A percentile compares a stretch with the other conserved stretches of the same genome.
These are phyloP conservation scores for Pleurotus sapidus DNA, from an alignment of 768 basidiomycete species.

Conservation along the genomic window DNA sequence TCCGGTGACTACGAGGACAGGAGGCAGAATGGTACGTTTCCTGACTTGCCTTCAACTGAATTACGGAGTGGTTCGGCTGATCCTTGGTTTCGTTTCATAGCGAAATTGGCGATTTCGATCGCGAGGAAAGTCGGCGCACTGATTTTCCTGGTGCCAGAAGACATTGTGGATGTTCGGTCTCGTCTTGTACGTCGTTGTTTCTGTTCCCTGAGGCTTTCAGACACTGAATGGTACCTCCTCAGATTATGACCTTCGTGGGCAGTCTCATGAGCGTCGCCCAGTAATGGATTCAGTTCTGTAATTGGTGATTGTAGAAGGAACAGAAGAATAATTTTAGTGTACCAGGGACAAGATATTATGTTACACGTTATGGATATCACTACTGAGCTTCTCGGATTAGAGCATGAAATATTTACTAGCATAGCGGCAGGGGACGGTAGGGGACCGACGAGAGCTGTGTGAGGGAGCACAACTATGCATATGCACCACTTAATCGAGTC, in stretches of 20 bases:
- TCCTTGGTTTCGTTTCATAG: constrained; percentile 34
- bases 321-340: constrained; percentile 1
- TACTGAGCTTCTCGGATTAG: no score
- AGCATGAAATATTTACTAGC: no score
- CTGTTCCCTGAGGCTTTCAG: not conserved
- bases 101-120: constrained; percentile 96
- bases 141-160: constrained; percentile 96
- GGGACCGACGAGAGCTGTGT: no score
- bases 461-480: no score
- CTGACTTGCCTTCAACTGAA: not conserved
- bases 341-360: not conserved
- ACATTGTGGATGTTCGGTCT: constrained; percentile 92
- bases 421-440: no score
- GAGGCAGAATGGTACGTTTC: constrained; percentile 79
- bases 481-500: no score
- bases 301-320: not conserved
- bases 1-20: constrained; percentile 80
- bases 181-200: constrained; percentile 61
- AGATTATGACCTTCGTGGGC: constrained; percentile 96
- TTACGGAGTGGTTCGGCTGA: constrained; percentile 5
- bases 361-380: not conserved
- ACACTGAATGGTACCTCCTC: not conserved
- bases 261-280: constrained; percentile 80
- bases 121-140: constrained; percentile 97
- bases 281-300: constrained; percentile 13